A percentile compares a stretch with the other conserved stretches of the same genome.
Conservation (phyloP, 179 eudicot species). For the Carnegiea gigantea region DNA sequence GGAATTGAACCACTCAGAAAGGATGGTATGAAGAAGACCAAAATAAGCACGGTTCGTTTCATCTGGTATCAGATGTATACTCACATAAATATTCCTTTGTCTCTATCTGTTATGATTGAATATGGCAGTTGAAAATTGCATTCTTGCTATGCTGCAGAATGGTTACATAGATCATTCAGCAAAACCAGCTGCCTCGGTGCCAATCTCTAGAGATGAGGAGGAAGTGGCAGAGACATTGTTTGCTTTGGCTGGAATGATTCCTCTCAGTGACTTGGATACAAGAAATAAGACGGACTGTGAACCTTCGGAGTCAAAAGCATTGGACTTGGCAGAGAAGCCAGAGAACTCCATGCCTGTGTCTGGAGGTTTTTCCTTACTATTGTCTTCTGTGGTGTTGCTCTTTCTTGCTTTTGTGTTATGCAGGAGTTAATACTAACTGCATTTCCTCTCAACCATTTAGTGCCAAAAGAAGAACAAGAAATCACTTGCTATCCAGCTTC, state of each 20-base stretch:
- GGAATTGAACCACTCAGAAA: constrained; percentile 29
- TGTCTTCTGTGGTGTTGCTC: not conserved
- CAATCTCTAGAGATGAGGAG: constrained; percentile 68
- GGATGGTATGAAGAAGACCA: constrained; percentile 35
- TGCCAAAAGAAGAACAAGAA: constrained; percentile 26
- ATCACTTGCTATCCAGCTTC: constrained; percentile 15
- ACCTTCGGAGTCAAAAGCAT: constrained; percentile 15
- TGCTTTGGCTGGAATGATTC: constrained; percentile 59
- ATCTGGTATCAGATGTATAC: not conserved
- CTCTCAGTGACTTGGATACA: constrained; percentile 22
- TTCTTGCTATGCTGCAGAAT: constrained; percentile 31
- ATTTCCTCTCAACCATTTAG: constrained; percentile 15
- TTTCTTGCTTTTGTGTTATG: not conserved
- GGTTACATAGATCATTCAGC: constrained; percentile 20
- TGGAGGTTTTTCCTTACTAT: constrained; percentile 33
- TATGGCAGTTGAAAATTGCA: not conserved
- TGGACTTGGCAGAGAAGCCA: constrained; percentile 17
- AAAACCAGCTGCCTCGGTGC: constrained; percentile 18
- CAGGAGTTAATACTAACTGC: not conserved
- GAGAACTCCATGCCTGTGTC: constrained; percentile 23
- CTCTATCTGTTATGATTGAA: not conserved
- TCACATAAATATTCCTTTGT: not conserved
- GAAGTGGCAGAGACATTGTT: constrained; percentile 76
- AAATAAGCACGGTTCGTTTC: constrained; percentile 33
- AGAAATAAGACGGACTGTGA: constrained; percentile 24